A percentile compares a stretch with the other conserved stretches of the same genome.
Conservation (phyloP, 2,329 filamentous ascomycete genomes). For the Aspergillus awamori region DNA sequence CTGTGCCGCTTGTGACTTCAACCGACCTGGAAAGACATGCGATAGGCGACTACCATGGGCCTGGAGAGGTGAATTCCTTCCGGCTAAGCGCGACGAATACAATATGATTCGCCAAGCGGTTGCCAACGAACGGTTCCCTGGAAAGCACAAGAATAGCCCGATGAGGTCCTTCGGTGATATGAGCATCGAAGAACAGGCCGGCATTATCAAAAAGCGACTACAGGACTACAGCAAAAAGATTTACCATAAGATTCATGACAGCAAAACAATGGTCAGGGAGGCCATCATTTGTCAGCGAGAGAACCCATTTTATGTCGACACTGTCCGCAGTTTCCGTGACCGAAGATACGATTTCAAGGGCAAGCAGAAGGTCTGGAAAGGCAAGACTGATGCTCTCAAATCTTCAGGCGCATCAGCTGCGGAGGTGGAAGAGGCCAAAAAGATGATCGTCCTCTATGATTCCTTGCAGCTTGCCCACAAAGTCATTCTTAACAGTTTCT, state of each 20-base stretch:
- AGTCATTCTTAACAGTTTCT: conserved; percentile 98
- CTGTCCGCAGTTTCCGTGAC: conserved; percentile 93
- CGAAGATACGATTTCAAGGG: conserved; percentile 98
- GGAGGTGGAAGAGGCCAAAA: conserved; percentile 93
- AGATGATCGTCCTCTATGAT: conserved; percentile 97
- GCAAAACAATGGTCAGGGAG: conserved; percentile 87
- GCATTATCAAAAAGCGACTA: conserved; percentile 79
- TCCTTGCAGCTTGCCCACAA: conserved; percentile 97
- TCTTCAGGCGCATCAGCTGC: conserved; percentile 71
- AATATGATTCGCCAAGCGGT: conserved; percentile 96
- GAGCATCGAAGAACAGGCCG: conserved; percentile 77
- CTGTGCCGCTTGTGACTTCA: conserved; percentile 97
- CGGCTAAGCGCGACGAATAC: conserved; percentile 95
- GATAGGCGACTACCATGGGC: conserved; percentile 94
- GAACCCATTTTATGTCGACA: conserved; percentile 98
- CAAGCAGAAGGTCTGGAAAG: conserved; percentile 97
- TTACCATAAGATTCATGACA: conserved; percentile 98
- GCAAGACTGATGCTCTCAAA: conserved; percentile 86
- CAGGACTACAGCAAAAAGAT: conserved; percentile 97
- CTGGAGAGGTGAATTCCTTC: conserved; percentile 96
- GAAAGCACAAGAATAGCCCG: conserved; percentile 71
- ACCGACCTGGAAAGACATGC: conserved; percentile 94
- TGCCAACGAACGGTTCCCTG: conserved; percentile 90
- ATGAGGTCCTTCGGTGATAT: conserved; percentile 79
- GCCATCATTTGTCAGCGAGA: conserved; percentile 98